Evolutionary conservation across 1,284 basidiomycete species (phyloP).

Genomic region (Puccinia hordei): DNA sequence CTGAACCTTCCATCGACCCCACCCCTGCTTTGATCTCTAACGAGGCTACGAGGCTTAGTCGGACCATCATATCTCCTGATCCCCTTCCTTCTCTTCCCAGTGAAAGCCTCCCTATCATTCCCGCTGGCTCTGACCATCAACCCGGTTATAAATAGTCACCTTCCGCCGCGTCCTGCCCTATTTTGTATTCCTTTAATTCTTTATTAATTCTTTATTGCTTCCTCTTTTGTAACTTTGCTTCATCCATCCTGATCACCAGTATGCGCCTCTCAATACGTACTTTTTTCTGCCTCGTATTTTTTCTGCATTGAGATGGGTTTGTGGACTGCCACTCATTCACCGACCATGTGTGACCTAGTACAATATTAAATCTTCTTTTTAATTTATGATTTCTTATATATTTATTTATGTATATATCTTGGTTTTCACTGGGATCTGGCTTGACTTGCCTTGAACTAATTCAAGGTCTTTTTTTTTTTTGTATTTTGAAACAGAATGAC

Average conservation of each 20-base stretch:
- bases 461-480: too few relatives aligned
- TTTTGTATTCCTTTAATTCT: too few relatives aligned
- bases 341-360: not conserved
- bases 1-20: not conserved
- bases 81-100: too few relatives aligned
- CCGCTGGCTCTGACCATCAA: too few relatives aligned
- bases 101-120: too few relatives aligned
- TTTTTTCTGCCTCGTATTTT: not conserved
- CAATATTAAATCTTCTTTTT: not conserved
- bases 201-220: too few relatives aligned
- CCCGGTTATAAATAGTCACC: too few relatives aligned
- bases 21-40: not conserved
- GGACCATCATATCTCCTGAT: not conserved
- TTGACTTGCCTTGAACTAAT: too few relatives aligned
- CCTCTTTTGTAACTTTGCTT: not conserved
- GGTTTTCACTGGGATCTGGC: too few relatives aligned
- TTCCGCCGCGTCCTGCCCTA: too few relatives aligned
- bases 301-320: not conserved
- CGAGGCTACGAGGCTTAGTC: not conserved
- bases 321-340: not conserved
- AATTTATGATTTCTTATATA: not conserved
- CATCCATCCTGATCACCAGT: not conserved
- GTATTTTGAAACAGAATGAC: too few relatives aligned
- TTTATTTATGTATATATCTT: too few relatives aligned
- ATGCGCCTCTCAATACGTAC: not conserved